A percentile compares a stretch with the other conserved stretches of the same genome.
phyloP scores from a whole-genome alignment of 495 filamentous ascomycete genomes.

The Hyaloscypha variabilis region DNA sequence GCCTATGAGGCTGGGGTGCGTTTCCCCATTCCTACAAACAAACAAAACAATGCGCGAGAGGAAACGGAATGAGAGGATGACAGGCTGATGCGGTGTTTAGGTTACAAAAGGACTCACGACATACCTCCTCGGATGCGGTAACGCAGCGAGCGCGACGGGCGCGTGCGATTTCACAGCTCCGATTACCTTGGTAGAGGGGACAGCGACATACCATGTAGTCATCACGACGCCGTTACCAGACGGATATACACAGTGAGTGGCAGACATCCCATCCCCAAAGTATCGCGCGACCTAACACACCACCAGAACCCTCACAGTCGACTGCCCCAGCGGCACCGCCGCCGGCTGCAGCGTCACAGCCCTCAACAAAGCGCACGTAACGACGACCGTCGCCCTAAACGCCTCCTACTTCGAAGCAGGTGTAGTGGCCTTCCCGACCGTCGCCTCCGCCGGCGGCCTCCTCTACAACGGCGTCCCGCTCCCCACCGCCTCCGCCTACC shows the following conservation, averaged over 20 bases:
- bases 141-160: not conserved
- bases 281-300: too few species aligned
- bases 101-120: constrained; percentile 12
- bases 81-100: not conserved
- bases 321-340: not conserved
- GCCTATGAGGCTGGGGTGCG: not conserved
- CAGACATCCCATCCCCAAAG: too few species aligned
- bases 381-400: constrained; percentile 6
- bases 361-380: not conserved
- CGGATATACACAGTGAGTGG: constrained; percentile 8
- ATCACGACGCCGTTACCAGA: constrained; percentile 5
- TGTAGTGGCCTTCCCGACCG: not conserved
- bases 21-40: not conserved
- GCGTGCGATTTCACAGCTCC: constrained; percentile 18
- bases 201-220: constrained; percentile 5
- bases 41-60: not conserved
- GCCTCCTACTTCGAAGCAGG: not conserved
- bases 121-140: constrained; percentile 17
- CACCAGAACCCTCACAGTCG: not conserved
- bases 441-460: not conserved
- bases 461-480: constrained; percentile 11
- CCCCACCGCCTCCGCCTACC: constrained; percentile 7
- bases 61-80: not conserved
- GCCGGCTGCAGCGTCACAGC: not conserved
- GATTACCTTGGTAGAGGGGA: constrained; percentile 19